Percentiles rank a stretch among this genome's conserved stretches.
Evolutionary conservation across 2,329 filamentous ascomycete genomes (phyloP).

Genomic region (Phyllosticta paracitricarpa): DNA sequence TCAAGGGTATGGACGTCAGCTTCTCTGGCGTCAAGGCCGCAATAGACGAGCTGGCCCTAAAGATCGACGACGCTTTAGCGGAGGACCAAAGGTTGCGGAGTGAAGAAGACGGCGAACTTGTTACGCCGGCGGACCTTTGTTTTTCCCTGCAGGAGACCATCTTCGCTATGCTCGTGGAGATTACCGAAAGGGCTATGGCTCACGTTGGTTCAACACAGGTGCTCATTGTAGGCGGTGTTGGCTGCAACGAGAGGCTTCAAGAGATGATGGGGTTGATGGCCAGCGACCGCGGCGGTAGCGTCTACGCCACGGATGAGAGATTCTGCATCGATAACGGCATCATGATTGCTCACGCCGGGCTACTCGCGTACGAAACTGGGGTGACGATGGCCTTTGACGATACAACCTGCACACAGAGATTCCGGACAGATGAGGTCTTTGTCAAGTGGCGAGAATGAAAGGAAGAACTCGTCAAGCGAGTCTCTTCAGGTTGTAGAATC

Average conservation of each 20-base stretch:
- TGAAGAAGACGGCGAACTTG: constrained; percentile 43
- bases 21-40: constrained; percentile 86
- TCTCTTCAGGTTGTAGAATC: not conserved
- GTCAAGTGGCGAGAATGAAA: constrained; percentile 39
- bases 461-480: too few relatives aligned
- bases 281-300: constrained; percentile 71
- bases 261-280: constrained; percentile 99
- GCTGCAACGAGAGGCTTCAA: constrained; percentile 87
- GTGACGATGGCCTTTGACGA: constrained; percentile 68
- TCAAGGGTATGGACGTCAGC: constrained; percentile 98
- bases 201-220: constrained; percentile 89
- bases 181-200: constrained; percentile 96
- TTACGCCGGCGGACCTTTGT: constrained; percentile 79
- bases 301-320: constrained; percentile 91
- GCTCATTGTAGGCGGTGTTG: constrained; percentile 89
- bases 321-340: constrained; percentile 99
- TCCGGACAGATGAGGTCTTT: constrained; percentile 41
- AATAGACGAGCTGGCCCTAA: constrained; percentile 68
- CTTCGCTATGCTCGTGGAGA: constrained; percentile 95
- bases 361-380: constrained; percentile 75
- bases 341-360: constrained; percentile 95
- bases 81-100: constrained; percentile 31
- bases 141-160: constrained; percentile 94
- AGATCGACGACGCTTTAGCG: constrained; percentile 38
- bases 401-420: constrained; percentile 55